Evolutionary conservation across 23 red algal genomes (phyloP).

Genomic region (Porphyridium purpureum): DNA sequence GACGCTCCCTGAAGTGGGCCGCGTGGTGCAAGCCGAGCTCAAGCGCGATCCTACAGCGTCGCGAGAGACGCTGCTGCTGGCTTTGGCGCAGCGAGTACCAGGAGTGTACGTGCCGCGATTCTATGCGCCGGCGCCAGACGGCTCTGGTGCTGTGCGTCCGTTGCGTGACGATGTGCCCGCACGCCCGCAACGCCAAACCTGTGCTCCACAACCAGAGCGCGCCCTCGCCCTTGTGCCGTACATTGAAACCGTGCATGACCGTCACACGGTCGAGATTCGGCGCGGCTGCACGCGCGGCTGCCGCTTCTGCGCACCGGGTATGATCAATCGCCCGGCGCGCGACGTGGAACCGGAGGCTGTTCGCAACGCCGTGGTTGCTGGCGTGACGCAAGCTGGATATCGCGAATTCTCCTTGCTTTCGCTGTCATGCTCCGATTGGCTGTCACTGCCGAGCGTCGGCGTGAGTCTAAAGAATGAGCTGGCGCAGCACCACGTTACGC

Average conservation of each 20-base stretch:
- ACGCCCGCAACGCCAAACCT: slow-evolving; percentile 18
- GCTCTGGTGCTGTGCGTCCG: slow-evolving; percentile 17
- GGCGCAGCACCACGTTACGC: slow-evolving; percentile 11
- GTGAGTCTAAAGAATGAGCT: slow-evolving; percentile 55
- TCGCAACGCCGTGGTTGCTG: slow-evolving; percentile 24
- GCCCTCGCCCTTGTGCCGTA: slow-evolving; percentile 43
- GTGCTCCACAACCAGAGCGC: slow-evolving; percentile 38
- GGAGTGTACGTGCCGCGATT: slow-evolving; percentile 60
- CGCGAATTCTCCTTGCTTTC: slow-evolving; percentile 49
- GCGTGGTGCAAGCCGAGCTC: slow-evolving; percentile 5
- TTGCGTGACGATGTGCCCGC: slow-evolving; percentile 26
- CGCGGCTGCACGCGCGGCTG: slow-evolving; percentile 57
- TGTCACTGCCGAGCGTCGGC: slow-evolving; percentile 43
- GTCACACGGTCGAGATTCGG: slow-evolving; percentile 44
- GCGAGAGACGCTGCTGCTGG: slow-evolving; percentile 19
- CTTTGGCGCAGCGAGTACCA: slow-evolving; percentile 32
- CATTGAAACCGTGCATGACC: slow-evolving; percentile 40
- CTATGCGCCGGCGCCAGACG: slow-evolving; percentile 4
- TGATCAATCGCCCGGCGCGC: slow-evolving; percentile 47
- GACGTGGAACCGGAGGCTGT: slow-evolving; percentile 40
- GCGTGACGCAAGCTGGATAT: slow-evolving; percentile 43
- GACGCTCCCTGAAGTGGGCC: slow-evolving; percentile 41
- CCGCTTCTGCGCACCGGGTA: slow-evolving; percentile 62
- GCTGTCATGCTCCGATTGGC: slow-evolving; percentile 51
- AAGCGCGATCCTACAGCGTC: slow-evolving; percentile 6